phyloP scores from a whole-genome alignment of 176 grass and related monocot genomes.

The Ananas comosus region DNA sequence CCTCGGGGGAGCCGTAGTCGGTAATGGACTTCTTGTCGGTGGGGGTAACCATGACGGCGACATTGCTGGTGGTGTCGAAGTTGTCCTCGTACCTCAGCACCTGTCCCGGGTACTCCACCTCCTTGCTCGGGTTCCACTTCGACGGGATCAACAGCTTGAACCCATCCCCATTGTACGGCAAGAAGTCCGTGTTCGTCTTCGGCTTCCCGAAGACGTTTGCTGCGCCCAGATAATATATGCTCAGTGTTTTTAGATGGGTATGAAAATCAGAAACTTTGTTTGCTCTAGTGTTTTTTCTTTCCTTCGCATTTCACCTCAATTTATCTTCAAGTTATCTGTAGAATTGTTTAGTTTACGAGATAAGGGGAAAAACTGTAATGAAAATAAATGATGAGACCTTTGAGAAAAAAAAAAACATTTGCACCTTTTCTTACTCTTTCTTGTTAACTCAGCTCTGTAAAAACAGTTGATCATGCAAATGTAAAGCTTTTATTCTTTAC shows the following conservation, averaged over 20 bases:
- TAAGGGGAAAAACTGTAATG: too few species aligned
- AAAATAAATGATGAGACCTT: too few species aligned
- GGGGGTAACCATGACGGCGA: conserved; percentile 67
- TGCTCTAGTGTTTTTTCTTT: background rate
- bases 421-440: too few species aligned
- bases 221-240: conserved; percentile 5
- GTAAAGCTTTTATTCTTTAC: too few species aligned
- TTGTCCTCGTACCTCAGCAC: conserved; percentile 95
- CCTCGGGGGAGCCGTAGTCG: conserved; percentile 66
- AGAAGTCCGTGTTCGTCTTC: conserved; percentile 69
- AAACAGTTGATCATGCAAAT: too few species aligned
- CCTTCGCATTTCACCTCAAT: too few species aligned
- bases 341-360: too few species aligned
- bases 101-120: conserved; percentile 81
- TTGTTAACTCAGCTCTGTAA: too few species aligned
- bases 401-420: too few species aligned
- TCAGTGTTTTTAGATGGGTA: background rate
- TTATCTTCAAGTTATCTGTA: too few species aligned
- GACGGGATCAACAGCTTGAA: conserved; percentile 80
- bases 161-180: conserved; percentile 54
- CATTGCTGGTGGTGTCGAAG: conserved; percentile 80
- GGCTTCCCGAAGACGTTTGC: conserved; percentile 88
- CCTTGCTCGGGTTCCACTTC: conserved; percentile 95
- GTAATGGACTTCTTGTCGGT: conserved; percentile 75
- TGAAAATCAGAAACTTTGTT: background rate